A percentile compares a stretch with the other conserved stretches of the same genome.
These are phyloP conservation scores for Colletotrichum camelliae DNA, from an alignment of 2,329 filamentous ascomycete species.

Conservation along the genomic window DNA sequence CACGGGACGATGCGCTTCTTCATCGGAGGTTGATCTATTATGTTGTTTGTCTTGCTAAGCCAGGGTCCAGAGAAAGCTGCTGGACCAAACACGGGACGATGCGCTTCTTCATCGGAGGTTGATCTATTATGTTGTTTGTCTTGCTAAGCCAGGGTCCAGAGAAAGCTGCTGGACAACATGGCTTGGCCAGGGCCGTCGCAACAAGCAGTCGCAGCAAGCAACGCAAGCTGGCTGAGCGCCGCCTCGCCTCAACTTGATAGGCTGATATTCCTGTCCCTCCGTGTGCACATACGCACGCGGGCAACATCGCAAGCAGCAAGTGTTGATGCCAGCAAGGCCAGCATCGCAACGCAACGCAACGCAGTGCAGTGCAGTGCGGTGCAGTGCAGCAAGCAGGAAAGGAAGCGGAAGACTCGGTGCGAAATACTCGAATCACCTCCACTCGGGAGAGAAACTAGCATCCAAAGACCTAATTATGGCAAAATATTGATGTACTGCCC, in stretches of 20 bases:
- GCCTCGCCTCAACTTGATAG: constrained; percentile 12
- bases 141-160: not conserved
- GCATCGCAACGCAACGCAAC: not conserved
- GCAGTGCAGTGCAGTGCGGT: not conserved
- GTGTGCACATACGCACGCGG: constrained; percentile 10
- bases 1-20: constrained; percentile 1
- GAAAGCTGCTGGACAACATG: not conserved
- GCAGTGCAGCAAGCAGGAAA: not conserved
- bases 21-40: not conserved
- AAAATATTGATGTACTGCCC: constrained; percentile 23
- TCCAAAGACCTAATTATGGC: constrained; percentile 20
- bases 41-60: not conserved
- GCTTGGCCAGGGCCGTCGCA: not conserved
- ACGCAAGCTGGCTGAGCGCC: not conserved
- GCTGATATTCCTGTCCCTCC: constrained; percentile 9
- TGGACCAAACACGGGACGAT: not conserved
- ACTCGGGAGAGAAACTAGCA: not conserved
- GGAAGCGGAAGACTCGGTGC: not conserved
- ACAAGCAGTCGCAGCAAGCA: not conserved
- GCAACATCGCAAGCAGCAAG: constrained; percentile 14
- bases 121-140: not conserved
- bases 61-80: not conserved
- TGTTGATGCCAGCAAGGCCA: not conserved
- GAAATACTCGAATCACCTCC: not conserved
- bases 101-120: not conserved